phyloP scores from a whole-genome alignment of 1,139 yeast species.

The Saccharomyces hybrid region DNA sequence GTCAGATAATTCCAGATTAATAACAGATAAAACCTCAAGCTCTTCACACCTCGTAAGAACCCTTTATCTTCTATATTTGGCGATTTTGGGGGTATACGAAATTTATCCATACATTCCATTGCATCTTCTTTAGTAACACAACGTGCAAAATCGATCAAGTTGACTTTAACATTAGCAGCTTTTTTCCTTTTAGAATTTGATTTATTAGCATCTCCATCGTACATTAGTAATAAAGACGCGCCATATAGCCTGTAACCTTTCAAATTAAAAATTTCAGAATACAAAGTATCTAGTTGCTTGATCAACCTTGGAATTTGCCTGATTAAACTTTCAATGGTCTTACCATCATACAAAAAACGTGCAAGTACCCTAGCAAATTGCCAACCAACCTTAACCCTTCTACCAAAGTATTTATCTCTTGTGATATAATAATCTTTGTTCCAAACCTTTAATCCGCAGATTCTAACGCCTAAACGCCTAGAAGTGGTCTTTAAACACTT shows the following conservation, averaged over 20 bases:
- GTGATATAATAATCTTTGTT: constrained; percentile 50
- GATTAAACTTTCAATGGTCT: constrained; percentile 48
- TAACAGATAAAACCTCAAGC: constrained; percentile 57
- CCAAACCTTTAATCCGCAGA: constrained; percentile 94
- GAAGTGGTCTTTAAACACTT: constrained; percentile 83
- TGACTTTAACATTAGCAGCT: constrained; percentile 40
- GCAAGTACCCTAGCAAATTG: constrained; percentile 70
- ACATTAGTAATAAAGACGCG: constrained; percentile 78
- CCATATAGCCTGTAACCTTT: constrained; percentile 90
- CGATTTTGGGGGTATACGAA: constrained; percentile 62
- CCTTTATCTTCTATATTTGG: constrained; percentile 67
- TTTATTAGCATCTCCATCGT: constrained; percentile 51
- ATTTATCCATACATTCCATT: constrained; percentile 28
- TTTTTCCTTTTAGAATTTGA: constrained; percentile 12
- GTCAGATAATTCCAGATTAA: constrained; percentile 46
- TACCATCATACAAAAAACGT: constrained; percentile 75
- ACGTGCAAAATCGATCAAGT: constrained; percentile 93
- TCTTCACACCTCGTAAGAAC: constrained; percentile 69
- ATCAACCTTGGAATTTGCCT: constrained; percentile 63
- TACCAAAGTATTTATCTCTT: constrained; percentile 88
- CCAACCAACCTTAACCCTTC: constrained; percentile 63
- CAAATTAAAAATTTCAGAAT: constrained; percentile 46
- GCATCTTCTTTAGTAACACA: constrained; percentile 68
- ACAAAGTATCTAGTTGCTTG: constrained; percentile 51
- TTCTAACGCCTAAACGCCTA: constrained; percentile 74